These are phyloP conservation scores for Tolypocladium tropicale DNA, from an alignment of 2,329 filamentous ascomycete species.

Conservation along the genomic window DNA sequence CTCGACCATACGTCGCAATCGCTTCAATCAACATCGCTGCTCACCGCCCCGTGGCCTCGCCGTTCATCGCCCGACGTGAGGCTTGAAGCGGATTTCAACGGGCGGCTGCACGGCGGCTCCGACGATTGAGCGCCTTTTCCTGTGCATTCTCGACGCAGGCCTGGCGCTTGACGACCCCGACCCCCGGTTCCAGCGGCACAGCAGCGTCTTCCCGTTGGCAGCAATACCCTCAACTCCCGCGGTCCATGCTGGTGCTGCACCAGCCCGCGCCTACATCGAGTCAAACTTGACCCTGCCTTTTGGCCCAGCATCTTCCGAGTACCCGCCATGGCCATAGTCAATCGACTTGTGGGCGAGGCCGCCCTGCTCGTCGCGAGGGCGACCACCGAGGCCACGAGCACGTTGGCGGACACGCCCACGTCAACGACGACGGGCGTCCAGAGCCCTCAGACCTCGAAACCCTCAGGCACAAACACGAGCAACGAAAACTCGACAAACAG, in stretches of 20 bases:
- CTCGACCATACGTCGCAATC: not conserved
- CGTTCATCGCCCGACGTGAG: not conserved
- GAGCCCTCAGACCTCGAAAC: slow-evolving; percentile 6
- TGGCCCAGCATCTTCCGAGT: not conserved
- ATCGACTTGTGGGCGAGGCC: slow-evolving; percentile 25
- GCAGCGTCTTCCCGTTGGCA: not conserved
- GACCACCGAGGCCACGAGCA: slow-evolving; percentile 6
- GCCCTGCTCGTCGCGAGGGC: slow-evolving; percentile 25
- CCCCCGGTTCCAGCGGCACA: not conserved
- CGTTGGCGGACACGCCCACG: slow-evolving; percentile 4
- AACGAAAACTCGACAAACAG: slow-evolving; percentile 10
- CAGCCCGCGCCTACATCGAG: slow-evolving; percentile 3
- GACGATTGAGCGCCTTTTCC: not conserved
- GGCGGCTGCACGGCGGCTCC: not conserved
- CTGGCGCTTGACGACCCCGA: not conserved
- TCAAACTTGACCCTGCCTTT: not conserved
- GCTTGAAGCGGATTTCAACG: not conserved
- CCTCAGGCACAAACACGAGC: slow-evolving; percentile 7
- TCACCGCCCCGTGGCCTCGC: not conserved
- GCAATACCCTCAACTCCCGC: not conserved
- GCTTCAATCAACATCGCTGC: slow-evolving; percentile 1
- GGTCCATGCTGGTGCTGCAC: not conserved
- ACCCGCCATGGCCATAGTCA: slow-evolving; percentile 23
- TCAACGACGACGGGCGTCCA: slow-evolving; percentile 6
- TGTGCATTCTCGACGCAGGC: not conserved